Percentiles rank a stretch among this genome's conserved stretches.
Conservation (phyloP, 805 yeast genomes). For the Candida awuae region DNA sequence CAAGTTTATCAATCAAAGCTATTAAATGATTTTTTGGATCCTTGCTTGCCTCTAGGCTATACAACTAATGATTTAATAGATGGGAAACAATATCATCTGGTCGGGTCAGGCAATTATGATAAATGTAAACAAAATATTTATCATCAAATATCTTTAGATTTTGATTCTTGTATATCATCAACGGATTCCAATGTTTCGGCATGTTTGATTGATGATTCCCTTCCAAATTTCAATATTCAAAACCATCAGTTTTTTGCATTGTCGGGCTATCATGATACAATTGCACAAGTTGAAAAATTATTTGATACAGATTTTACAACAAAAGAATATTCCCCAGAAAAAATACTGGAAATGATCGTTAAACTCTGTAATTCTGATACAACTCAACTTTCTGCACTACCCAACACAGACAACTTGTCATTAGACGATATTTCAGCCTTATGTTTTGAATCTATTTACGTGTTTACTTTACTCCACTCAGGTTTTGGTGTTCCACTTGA, state of each 20-base stretch:
- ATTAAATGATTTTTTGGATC: slow-evolving; percentile 32
- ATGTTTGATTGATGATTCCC: not conserved
- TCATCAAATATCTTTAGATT: not conserved
- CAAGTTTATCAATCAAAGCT: slow-evolving; percentile 32
- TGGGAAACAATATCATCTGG: slow-evolving; percentile 22
- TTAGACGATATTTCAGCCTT: slow-evolving; percentile 40
- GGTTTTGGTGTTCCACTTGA: slow-evolving; percentile 56
- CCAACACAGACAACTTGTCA: slow-evolving; percentile 24
- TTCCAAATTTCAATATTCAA: slow-evolving; percentile 42
- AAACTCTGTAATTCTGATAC: slow-evolving; percentile 41
- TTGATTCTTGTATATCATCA: slow-evolving; percentile 18
- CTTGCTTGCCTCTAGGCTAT: slow-evolving; percentile 49
- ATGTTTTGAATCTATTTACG: slow-evolving; percentile 58
- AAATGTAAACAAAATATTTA: slow-evolving; percentile 41
- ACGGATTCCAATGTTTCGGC: slow-evolving; percentile 18
- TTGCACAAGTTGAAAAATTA: slow-evolving; percentile 37
- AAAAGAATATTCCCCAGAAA: not conserved
- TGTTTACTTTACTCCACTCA: slow-evolving; percentile 47
- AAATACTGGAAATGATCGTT: slow-evolving; percentile 12
- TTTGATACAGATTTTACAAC: not conserved
- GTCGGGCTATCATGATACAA: slow-evolving; percentile 60
- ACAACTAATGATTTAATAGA: slow-evolving; percentile 12
- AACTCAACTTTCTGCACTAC: slow-evolving; percentile 7
- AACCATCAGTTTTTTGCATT: slow-evolving; percentile 54
- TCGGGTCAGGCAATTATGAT: slow-evolving; percentile 46